phyloP scores from a whole-genome alignment of 176 grass and related monocot species.

The Bonia amplexicaulis region DNA sequence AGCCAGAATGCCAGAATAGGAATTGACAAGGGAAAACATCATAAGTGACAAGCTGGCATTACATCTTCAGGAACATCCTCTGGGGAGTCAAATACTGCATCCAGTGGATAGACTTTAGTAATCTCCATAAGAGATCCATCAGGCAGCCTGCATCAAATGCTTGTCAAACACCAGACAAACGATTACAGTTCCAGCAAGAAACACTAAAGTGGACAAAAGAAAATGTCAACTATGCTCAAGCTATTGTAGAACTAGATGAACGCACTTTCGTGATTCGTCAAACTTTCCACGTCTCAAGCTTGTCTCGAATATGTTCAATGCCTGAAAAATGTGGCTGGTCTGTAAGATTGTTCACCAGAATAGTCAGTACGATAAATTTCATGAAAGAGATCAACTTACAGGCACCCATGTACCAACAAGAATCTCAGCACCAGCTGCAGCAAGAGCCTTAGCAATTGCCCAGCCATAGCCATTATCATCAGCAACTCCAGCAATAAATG shows the following conservation, averaged over 20 bases:
- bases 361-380: background rate
- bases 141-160: constrained; percentile 51
- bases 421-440: constrained; percentile 92
- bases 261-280: constrained; percentile 23
- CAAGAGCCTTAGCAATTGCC: constrained; percentile 96
- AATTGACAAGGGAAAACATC: background rate
- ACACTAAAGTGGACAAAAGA: background rate
- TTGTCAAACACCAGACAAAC: constrained; percentile 10
- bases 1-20: background rate
- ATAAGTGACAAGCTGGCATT: constrained; percentile 24
- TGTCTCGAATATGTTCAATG: constrained; percentile 32
- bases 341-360: background rate
- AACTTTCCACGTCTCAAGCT: constrained; percentile 34
- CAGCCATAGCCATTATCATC: constrained; percentile 99
- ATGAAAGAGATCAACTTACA: constrained; percentile 40
- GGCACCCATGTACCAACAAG: constrained; percentile 99
- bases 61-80: constrained; percentile 98
- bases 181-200: background rate
- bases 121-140: constrained; percentile 98
- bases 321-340: constrained; percentile 23
- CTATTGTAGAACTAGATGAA: background rate
- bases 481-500: constrained; percentile 96
- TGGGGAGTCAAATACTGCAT: constrained; percentile 82
- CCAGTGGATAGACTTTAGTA: constrained; percentile 83
- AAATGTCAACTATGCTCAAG: background rate